Base-by-base conservation (phyloP, 805 yeast genomes). In the Metschnikowia amazonensis region DNA sequence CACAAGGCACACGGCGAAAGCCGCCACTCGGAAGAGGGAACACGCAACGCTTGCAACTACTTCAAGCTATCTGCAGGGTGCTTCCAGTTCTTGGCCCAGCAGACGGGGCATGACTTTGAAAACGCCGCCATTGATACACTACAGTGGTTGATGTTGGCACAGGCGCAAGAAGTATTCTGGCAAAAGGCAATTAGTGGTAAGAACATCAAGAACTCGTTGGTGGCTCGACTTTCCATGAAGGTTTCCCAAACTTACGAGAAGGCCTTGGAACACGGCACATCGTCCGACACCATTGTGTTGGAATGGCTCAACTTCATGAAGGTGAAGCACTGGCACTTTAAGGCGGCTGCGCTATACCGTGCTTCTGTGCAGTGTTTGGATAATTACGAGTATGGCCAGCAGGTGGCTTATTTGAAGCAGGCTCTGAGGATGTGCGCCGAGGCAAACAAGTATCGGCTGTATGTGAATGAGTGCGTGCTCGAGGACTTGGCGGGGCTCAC, bases 121-220 rank as follows among this genome's bases (percentile, higher is more conserved):
- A 35, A 46, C 1, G 72, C 72, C 10, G 78, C 87, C 0, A 56
- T 85, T 8, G 64, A 67, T 10, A 69, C 81, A 14, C 64, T 89
- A 43, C 64, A 72, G 30, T 53, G 60, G 10, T 57, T 89, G 29
- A 77, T 79, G 78, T 59, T 86, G 32, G 94, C 95, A 0, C 96
- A 88, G 57, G 94, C 96, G 0, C 96, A 89, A 63, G 97, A 90
- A 58, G 74, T 80, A 10, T 80, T 84, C 42, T 89, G 97, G 96
- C 80, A 77, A 39, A 82, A 82, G 55, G 89, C 96, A 0, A 43
- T 67, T 3, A 63, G 71, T 0, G 61, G 65, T 31, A 61, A 65
- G 14, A 66, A 70, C 10, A 57, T 79, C 55, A 84, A 81, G 54
- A 81, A 85, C 57, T 67, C 83, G 0, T 67, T 81, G 3, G 64